Evolutionary conservation across 1,284 basidiomycete genomes (phyloP).

Genomic region (Mycena sp.): DNA sequence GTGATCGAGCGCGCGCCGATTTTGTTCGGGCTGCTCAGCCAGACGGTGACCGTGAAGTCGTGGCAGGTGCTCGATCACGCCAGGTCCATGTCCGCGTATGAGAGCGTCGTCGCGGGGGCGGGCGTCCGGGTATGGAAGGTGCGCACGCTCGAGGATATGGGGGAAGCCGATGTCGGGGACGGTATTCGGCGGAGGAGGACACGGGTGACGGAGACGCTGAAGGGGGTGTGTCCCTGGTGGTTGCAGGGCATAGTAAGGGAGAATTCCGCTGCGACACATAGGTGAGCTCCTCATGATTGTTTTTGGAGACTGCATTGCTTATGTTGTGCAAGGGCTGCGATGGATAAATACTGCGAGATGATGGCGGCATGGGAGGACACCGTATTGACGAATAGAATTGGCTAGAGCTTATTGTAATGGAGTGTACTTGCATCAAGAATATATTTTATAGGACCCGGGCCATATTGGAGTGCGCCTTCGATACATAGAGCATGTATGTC

Average conservation of each 20-base stretch:
- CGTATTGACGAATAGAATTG: no score
- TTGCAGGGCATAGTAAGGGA: background rate
- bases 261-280: background rate
- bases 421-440: no score
- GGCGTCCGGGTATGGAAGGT: conserved; percentile 8
- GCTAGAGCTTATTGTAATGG: no score
- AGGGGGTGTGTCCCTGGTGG: background rate
- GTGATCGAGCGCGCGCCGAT: conserved; percentile 2
- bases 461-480: no score
- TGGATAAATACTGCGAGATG: background rate
- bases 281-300: background rate
- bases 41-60: conserved; percentile 16
- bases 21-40: background rate
- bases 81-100: background rate
- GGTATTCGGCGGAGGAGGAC: background rate
- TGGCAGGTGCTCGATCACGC: conserved; percentile 6
- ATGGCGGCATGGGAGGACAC: no score
- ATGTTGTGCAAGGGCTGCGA: background rate
- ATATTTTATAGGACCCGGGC: no score
- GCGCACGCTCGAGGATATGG: conserved; percentile 5
- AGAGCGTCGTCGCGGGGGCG: conserved; percentile 1
- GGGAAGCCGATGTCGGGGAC: background rate
- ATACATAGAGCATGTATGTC: no score
- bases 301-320: background rate
- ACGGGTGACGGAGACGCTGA: background rate